Conservation (phyloP, 106 monocot species). For the Iris macrosiphon region DNA sequence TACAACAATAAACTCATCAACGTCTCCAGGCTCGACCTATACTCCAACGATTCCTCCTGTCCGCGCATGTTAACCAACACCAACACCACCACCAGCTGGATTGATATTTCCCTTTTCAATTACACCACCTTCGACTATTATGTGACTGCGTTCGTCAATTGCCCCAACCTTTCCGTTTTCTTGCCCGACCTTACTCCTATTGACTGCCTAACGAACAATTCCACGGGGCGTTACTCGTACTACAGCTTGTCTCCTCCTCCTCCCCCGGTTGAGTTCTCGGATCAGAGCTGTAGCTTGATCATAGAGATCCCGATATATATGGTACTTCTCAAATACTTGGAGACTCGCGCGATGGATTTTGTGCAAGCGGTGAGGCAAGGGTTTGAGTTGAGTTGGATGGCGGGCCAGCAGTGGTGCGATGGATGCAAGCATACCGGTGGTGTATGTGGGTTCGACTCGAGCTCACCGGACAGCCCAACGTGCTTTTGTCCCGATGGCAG, state of each 20-base stretch:
- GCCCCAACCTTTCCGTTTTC: background rate
- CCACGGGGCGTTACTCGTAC: too few relatives aligned
- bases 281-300: background rate
- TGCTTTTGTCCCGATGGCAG: background rate
- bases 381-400: background rate
- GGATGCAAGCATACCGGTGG: background rate
- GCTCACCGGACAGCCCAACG: background rate
- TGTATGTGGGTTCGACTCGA: background rate
- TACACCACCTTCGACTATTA: background rate
- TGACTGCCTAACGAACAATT: background rate
- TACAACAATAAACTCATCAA: background rate
- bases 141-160: background rate
- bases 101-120: background rate
- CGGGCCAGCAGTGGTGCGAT: background rate
- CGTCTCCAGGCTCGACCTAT: background rate
- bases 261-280: background rate
- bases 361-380: background rate
- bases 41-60: background rate
- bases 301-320: background rate
- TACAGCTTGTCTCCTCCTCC: too few relatives aligned
- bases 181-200: background rate
- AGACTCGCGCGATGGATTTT: background rate
- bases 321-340: background rate
- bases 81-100: too few relatives aligned
- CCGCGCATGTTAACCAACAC: background rate